Evolutionary conservation across 129 eudicot genomes (phyloP).

Genomic region (Tagetes erecta): DNA sequence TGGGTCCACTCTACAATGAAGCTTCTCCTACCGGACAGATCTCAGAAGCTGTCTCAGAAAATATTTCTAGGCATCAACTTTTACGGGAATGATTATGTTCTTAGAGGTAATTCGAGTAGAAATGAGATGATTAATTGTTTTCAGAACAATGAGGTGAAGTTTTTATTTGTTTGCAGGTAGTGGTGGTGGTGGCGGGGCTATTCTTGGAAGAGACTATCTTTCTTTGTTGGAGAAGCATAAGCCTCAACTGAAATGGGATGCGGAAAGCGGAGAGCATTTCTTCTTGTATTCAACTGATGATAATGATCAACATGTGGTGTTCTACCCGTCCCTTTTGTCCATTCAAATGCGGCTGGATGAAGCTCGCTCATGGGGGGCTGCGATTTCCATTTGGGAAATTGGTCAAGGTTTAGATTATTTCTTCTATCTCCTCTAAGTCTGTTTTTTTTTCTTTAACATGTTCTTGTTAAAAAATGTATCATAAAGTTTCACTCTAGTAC

Average conservation of each 20-base stretch:
- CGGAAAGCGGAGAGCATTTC: conserved; percentile 78
- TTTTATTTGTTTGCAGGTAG: conserved; percentile 39
- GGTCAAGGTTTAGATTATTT: conserved; percentile 96
- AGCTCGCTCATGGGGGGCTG: conserved; percentile 81
- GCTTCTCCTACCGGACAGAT: conserved; percentile 46
- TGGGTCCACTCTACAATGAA: conserved; percentile 70
- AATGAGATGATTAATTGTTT: background rate
- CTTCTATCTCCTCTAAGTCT: conserved; percentile 55
- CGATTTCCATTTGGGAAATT: conserved; percentile 92
- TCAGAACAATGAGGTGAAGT: background rate
- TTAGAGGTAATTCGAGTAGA: conserved; percentile 42
- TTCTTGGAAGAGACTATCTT: conserved; percentile 76
- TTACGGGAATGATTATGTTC: conserved; percentile 79
- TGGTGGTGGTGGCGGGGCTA: conserved; percentile 67
- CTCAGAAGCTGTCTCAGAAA: conserved; percentile 51
- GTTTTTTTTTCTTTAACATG: background rate
- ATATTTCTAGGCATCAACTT: conserved; percentile 87
- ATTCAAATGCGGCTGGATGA: conserved; percentile 70
- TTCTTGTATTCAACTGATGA: conserved; percentile 60
- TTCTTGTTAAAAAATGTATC: background rate
- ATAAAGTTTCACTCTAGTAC: background rate
- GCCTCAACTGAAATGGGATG: conserved; percentile 76
- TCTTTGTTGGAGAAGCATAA: conserved; percentile 75
- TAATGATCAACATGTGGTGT: conserved; percentile 61
- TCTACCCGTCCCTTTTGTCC: conserved; percentile 76